These are phyloP conservation scores for Sordariomycetes sp. DNA, from an alignment of 2,329 filamentous ascomycete species.

Conservation along the genomic window DNA sequence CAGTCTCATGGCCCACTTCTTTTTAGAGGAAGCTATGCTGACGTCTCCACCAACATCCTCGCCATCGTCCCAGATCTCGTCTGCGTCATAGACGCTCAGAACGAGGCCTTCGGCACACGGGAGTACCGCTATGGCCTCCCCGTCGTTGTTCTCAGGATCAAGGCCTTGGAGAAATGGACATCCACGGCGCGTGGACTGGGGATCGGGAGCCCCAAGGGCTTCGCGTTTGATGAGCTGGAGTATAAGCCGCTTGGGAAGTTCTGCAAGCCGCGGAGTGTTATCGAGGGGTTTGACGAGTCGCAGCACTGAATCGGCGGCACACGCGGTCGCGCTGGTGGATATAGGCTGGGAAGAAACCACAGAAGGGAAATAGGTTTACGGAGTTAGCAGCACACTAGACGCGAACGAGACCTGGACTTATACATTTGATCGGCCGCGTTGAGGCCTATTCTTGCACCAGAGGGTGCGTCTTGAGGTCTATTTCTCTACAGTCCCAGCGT, in stretches of 20 bases:
- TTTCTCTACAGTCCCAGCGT: too few species aligned
- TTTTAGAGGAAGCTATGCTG: too few species aligned
- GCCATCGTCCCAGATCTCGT: constrained; percentile 44
- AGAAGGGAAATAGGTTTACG: too few species aligned
- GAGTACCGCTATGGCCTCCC: constrained; percentile 41
- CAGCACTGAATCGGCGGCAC: too few species aligned
- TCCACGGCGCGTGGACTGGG: constrained; percentile 29
- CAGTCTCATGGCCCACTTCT: too few species aligned
- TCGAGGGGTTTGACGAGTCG: constrained; percentile 28
- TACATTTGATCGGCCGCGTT: too few species aligned
- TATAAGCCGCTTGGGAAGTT: constrained; percentile 34
- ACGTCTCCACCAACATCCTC: constrained; percentile 19
- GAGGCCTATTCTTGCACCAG: too few species aligned
- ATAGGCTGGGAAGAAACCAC: too few species aligned
- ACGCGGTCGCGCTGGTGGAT: too few species aligned
- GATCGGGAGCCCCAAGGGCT: constrained; percentile 33
- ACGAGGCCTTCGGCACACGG: constrained; percentile 39
- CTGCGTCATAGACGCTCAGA: constrained; percentile 39
- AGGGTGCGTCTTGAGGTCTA: too few species aligned
- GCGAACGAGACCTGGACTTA: too few species aligned
- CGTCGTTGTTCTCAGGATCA: constrained; percentile 33
- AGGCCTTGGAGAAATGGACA: constrained; percentile 30
- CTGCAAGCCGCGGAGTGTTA: constrained; percentile 34
- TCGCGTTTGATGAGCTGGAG: constrained; percentile 31
- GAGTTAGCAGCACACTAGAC: too few species aligned